phyloP scores from a whole-genome alignment of 495 filamentous ascomycete species.

The Jackrogersella minutella region DNA sequence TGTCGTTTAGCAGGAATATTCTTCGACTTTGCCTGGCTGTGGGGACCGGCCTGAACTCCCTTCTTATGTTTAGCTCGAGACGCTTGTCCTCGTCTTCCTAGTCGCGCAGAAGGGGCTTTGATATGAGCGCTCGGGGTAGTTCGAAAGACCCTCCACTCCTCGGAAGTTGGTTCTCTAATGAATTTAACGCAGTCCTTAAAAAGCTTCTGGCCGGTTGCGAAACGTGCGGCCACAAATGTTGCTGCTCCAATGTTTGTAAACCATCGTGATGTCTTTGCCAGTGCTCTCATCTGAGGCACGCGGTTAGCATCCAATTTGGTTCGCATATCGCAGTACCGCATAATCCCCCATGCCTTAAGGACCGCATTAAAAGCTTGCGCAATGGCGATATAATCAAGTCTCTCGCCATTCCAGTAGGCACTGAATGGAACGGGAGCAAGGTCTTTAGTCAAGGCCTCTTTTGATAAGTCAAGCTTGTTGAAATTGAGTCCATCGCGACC shows the following conservation, averaged over 20 bases:
- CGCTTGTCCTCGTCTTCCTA: slow-evolving; percentile 44
- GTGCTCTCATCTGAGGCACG: slow-evolving; percentile 69
- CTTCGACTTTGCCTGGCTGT: slow-evolving; percentile 24
- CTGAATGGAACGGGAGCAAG: slow-evolving; percentile 57
- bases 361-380: slow-evolving; percentile 57
- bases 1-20: not conserved
- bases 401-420: slow-evolving; percentile 59
- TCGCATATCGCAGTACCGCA: slow-evolving; percentile 68
- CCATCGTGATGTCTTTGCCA: slow-evolving; percentile 73
- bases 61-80: slow-evolving; percentile 46
- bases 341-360: slow-evolving; percentile 56
- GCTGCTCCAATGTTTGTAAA: slow-evolving; percentile 74
- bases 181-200: slow-evolving; percentile 75
- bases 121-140: slow-evolving; percentile 42
- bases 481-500: slow-evolving; percentile 38
- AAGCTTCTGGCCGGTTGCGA: slow-evolving; percentile 52
- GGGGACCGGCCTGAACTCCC: slow-evolving; percentile 32
- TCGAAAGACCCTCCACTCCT: slow-evolving; percentile 67
- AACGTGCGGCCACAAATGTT: slow-evolving; percentile 70
- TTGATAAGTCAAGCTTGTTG: slow-evolving; percentile 44
- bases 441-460: slow-evolving; percentile 47
- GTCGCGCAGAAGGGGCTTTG: slow-evolving; percentile 40
- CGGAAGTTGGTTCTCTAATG: slow-evolving; percentile 71
- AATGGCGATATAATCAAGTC: slow-evolving; percentile 60
- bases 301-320: slow-evolving; percentile 64